Evolutionary conservation across 208 protist genomes (phyloP).

Genomic region (Borovskyia barvae): DNA sequence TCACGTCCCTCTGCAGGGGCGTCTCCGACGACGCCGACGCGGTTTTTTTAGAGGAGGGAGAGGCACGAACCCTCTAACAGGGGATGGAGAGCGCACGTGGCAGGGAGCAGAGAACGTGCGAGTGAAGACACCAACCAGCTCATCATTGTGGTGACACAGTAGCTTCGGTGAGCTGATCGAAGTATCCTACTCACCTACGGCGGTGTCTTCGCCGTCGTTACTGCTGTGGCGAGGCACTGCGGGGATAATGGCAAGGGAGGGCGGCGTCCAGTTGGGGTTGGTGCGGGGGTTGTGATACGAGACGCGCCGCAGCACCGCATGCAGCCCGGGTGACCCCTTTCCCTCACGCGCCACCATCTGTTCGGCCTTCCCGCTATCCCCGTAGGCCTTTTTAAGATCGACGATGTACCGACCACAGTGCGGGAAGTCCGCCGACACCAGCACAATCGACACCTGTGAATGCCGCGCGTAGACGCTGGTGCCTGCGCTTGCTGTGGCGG

Average conservation of each 20-base stretch:
- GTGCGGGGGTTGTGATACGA: slow-evolving; percentile 81
- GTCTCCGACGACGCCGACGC: no score
- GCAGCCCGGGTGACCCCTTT: slow-evolving; percentile 16
- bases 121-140: no score
- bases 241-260: slow-evolving; percentile 48
- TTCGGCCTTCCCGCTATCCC: background rate
- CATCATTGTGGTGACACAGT: no score
- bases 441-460: slow-evolving; percentile 20
- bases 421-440: slow-evolving; percentile 56
- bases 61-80: no score
- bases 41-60: no score
- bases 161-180: no score
- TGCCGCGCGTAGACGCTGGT: slow-evolving; percentile 29
- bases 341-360: background rate
- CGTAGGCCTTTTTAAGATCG: slow-evolving; percentile 36
- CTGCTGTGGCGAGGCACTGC: no score
- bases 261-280: slow-evolving; percentile 67
- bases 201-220: no score
- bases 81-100: no score
- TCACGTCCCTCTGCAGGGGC: no score
- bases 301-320: slow-evolving; percentile 50
- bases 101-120: no score
- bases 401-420: slow-evolving; percentile 68
- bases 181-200: no score
- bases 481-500: slow-evolving; percentile 13